These are phyloP conservation scores for Acanthamoeba royreba DNA, from an alignment of 208 protist genomes.

Conservation along the genomic window DNA sequence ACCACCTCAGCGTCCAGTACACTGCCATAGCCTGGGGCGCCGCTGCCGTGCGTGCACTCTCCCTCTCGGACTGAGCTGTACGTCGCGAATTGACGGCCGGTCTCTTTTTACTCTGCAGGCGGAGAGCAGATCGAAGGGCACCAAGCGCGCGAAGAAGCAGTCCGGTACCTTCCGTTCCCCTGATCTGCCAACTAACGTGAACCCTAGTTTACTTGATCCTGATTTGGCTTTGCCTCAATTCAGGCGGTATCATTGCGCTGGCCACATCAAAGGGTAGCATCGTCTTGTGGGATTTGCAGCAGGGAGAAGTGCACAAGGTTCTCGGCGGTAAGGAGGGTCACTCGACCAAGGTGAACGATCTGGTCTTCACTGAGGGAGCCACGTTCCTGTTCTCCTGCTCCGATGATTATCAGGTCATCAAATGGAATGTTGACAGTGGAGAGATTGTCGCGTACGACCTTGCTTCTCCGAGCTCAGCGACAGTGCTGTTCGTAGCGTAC, in stretches of 20 bases:
- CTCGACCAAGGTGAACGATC: not conserved
- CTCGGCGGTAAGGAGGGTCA: constrained; percentile 32
- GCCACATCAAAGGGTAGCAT: not conserved
- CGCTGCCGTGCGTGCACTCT: not conserved
- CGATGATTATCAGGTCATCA: constrained; percentile 31
- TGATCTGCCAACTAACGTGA: not conserved
- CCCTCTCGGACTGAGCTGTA: not conserved
- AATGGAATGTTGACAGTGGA: constrained; percentile 25
- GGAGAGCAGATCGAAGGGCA: not conserved
- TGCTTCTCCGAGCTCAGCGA: not conserved
- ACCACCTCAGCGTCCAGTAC: not conserved
- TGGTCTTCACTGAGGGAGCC: not conserved
- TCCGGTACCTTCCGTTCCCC: not conserved
- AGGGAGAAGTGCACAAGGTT: not conserved
- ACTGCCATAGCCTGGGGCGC: not conserved
- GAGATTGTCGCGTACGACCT: not conserved
- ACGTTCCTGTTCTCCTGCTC: constrained; percentile 41
- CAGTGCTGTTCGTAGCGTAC: not conserved
- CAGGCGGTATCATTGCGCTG: not conserved
- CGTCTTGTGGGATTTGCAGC: not conserved
- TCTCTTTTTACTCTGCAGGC: not conserved
- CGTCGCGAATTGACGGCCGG: not conserved
- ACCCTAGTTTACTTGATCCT: not conserved
- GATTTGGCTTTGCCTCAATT: not conserved
- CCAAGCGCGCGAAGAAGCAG: constrained; percentile 17